Conservation (phyloP, 148 eudicot genomes). For the Oxyria digyna region DNA sequence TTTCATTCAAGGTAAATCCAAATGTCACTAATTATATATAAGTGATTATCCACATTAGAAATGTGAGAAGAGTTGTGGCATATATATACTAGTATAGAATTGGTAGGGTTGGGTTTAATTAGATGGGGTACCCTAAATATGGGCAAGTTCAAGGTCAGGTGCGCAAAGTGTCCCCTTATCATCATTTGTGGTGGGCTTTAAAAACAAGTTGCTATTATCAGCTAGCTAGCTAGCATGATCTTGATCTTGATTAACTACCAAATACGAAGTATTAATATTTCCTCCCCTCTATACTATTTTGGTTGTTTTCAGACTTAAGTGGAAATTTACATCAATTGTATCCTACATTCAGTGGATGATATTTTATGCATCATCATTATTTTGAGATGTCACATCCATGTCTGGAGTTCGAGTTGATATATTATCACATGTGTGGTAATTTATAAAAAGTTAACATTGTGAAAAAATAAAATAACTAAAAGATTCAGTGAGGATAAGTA, state of each 20-base stretch:
- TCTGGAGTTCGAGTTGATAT: not conserved
- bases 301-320: not conserved
- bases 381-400: not conserved
- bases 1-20: not conserved
- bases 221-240: not conserved
- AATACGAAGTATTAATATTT: not conserved
- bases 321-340: not conserved
- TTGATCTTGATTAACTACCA: not conserved
- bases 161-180: not conserved
- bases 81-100: not conserved
- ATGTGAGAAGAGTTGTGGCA: not conserved
- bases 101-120: slow-evolving; percentile 2
- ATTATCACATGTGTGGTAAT: too few species aligned
- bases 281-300: not conserved
- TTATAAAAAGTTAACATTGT: too few species aligned
- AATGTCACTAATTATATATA: not conserved
- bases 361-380: not conserved
- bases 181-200: too few species aligned
- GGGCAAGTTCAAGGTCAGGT: slow-evolving; percentile 29
- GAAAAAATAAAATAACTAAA: too few species aligned
- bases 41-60: not conserved
- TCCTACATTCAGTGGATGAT: not conserved
- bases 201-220: not conserved
- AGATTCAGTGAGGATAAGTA: too few species aligned
- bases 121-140: slow-evolving; percentile 12